Evolutionary conservation across 257 asterid genomes (phyloP).

Genomic region (Schizonepeta tenuifolia): DNA sequence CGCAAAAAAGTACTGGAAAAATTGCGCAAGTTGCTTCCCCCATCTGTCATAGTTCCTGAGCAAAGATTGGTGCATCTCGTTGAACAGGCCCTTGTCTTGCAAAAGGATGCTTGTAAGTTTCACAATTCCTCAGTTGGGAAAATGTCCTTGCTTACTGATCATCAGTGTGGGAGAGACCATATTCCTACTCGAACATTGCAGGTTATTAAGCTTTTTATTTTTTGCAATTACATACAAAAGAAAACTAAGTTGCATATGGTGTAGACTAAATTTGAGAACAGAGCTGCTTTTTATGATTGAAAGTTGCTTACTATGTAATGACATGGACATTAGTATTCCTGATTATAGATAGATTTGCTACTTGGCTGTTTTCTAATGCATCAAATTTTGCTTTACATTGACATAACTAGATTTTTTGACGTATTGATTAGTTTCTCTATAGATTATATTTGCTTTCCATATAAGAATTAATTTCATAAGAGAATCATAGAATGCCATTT

Average conservation of each 20-base stretch:
- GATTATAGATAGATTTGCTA: constrained; percentile 3
- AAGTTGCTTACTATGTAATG: not conserved
- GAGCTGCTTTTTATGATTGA: not conserved
- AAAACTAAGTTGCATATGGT: not conserved
- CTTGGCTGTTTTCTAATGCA: not conserved
- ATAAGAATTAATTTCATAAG: not conserved
- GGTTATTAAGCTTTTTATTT: constrained; percentile 42
- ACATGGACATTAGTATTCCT: not conserved
- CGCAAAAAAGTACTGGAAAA: constrained; percentile 64
- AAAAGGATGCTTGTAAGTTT: constrained; percentile 69
- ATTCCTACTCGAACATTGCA: constrained; percentile 80
- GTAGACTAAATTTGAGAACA: not conserved
- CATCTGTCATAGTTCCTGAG: constrained; percentile 70
- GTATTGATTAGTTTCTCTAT: constrained; percentile 3
- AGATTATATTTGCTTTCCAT: not conserved
- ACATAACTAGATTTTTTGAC: not conserved
- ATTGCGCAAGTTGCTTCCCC: constrained; percentile 74
- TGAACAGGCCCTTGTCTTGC: constrained; percentile 85
- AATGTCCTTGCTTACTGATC: constrained; percentile 78
- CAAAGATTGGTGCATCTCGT: constrained; percentile 76
- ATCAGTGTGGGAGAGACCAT: constrained; percentile 74
- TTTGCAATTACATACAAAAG: constrained; percentile 6
- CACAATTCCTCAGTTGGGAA: constrained; percentile 66
- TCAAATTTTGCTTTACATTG: not conserved
- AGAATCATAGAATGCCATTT: constrained; percentile 7